A percentile compares a stretch with the other conserved stretches of the same genome.
Conservation (phyloP, 2,329 filamentous ascomycete species). For the Ophiostoma ulmi region DNA sequence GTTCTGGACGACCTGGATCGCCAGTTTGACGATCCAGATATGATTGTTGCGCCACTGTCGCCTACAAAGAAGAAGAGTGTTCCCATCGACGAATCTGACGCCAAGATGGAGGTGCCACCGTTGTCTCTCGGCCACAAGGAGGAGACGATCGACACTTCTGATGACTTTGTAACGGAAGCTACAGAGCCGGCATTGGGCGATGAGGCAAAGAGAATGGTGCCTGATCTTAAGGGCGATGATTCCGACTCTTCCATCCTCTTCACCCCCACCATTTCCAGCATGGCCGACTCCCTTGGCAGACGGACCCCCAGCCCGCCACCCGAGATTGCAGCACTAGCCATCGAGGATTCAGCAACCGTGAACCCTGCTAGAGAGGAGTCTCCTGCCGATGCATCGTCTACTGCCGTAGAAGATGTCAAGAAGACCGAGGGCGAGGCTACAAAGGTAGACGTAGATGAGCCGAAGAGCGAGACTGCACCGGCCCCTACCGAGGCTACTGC, state of each 20-base stretch:
- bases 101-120: conserved; percentile 5
- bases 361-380: neutral
- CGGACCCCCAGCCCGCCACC: conserved; percentile 15
- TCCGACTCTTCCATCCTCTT: conserved; percentile 32
- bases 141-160: conserved; percentile 24
- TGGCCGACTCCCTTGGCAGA: conserved; percentile 24
- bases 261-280: conserved; percentile 28
- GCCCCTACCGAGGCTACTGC: neutral
- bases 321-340: neutral
- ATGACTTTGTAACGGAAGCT: conserved; percentile 28
- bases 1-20: conserved; percentile 42
- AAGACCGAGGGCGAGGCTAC: neutral
- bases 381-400: neutral
- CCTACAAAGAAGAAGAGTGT: conserved; percentile 40
- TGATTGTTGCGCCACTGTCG: conserved; percentile 55
- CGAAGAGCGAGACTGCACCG: neutral
- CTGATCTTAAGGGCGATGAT: conserved; percentile 29
- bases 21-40: conserved; percentile 51
- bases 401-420: neutral
- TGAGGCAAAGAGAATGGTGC: conserved; percentile 23
- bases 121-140: conserved; percentile 21
- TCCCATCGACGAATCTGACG: neutral
- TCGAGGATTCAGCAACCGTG: neutral
- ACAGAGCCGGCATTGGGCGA: conserved; percentile 27
- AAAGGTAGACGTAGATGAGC: neutral